A percentile compares a stretch with the other conserved stretches of the same genome.
phyloP scores from a whole-genome alignment of 2,329 filamentous ascomycete genomes.

The Fusarium drepaniforme region DNA sequence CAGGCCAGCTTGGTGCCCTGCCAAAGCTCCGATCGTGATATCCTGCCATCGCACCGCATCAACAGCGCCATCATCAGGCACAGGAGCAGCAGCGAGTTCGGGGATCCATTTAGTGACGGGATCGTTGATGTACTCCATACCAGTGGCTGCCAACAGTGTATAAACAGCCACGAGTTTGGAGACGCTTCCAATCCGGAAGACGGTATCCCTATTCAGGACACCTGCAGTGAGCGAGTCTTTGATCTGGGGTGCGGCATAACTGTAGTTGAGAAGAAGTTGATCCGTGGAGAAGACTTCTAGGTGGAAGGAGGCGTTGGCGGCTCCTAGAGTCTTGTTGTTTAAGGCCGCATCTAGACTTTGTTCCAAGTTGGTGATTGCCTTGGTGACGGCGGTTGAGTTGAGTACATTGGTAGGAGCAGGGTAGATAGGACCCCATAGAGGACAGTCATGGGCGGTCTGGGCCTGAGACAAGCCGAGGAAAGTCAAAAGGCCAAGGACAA shows the following conservation, averaged over 20 bases:
- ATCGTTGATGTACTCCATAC: constrained; percentile 8
- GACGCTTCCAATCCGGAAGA: constrained; percentile 16
- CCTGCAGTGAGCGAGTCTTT: constrained; percentile 9
- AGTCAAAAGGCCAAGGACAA: not conserved
- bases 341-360: not conserved
- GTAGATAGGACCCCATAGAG: not conserved
- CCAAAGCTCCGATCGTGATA: constrained; percentile 5
- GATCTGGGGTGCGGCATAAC: constrained; percentile 8
- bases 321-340: not conserved
- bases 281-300: constrained; percentile 15
- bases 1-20: not conserved
- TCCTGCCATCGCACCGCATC: constrained; percentile 4
- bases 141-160: not conserved
- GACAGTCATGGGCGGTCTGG: not conserved
- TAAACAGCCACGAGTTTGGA: constrained; percentile 13
- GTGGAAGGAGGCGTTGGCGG: constrained; percentile 11
- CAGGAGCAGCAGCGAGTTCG: constrained; percentile 3
- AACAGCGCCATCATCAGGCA: not conserved
- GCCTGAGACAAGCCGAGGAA: not conserved
- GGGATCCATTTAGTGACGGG: constrained; percentile 18
- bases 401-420: not conserved
- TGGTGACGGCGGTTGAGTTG: not conserved
- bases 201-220: not conserved
- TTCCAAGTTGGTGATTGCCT: not conserved
- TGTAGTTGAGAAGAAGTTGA: not conserved